A percentile compares a stretch with the other conserved stretches of the same genome.
Conservation (phyloP, 192 early-diverging fungal species). For the Glomus cerebriforme region DNA sequence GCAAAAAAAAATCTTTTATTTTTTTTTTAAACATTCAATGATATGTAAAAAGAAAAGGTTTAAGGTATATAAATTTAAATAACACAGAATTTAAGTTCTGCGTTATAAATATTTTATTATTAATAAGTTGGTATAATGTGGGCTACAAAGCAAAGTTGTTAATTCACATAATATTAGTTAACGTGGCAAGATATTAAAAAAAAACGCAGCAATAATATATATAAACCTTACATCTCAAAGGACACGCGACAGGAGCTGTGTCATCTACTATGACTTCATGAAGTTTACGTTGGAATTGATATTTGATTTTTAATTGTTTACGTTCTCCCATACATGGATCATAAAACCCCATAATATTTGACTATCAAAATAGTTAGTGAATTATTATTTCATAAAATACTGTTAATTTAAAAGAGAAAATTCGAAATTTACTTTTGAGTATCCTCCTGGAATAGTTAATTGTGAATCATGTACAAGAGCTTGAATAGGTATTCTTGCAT, state of each 20-base stretch:
- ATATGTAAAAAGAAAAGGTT: no score
- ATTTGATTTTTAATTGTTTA: conserved; percentile 84
- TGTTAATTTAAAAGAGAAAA: neutral
- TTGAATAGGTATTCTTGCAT: conserved; percentile 88
- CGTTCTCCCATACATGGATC: conserved; percentile 89
- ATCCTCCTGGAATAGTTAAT: conserved; percentile 83
- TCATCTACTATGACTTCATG: conserved; percentile 86
- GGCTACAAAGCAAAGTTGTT: neutral
- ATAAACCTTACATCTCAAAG: conserved; percentile 64
- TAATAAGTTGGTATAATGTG: neutral
- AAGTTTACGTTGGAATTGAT: conserved; percentile 76
- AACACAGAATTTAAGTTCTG: no score
- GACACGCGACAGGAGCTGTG: conserved; percentile 74
- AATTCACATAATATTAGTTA: neutral
- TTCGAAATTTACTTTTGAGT: conserved; percentile 70
- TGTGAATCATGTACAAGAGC: conserved; percentile 82
- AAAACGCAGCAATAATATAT: neutral
- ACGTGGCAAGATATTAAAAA: neutral
- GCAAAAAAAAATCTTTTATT: no score
- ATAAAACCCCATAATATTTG: conserved; percentile 90
- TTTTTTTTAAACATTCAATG: no score
- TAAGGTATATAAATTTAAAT: no score
- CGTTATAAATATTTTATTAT: neutral
- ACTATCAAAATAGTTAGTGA: conserved; percentile 43
- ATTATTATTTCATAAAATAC: conserved; percentile 16